These are phyloP conservation scores for Coleophoma cylindrospora DNA, from an alignment of 2,329 filamentous ascomycete genomes.

Conservation along the genomic window DNA sequence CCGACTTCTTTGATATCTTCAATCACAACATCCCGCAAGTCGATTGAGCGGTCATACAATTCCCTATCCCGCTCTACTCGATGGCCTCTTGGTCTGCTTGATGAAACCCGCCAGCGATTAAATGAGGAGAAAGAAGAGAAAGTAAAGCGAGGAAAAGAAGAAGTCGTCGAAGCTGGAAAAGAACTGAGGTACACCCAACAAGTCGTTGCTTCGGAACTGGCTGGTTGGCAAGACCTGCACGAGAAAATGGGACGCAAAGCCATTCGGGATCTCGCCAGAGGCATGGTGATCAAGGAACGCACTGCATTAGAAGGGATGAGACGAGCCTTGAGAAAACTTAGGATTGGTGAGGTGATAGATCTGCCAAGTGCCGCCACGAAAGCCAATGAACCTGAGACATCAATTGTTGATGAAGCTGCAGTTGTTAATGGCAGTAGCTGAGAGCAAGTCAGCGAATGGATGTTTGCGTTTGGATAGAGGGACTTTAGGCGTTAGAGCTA, in stretches of 20 bases:
- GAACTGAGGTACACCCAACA: constrained; percentile 91
- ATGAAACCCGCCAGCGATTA: constrained; percentile 78
- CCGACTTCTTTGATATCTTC: constrained; percentile 73
- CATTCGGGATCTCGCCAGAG: constrained; percentile 69
- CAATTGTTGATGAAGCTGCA: too few species aligned
- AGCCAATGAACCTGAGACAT: too few species aligned
- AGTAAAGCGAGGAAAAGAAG: constrained; percentile 62
- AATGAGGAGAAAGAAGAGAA: constrained; percentile 82
- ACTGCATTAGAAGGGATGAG: constrained; percentile 76
- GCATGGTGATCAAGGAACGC: constrained; percentile 75
- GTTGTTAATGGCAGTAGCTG: too few species aligned
- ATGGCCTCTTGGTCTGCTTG: constrained; percentile 77
- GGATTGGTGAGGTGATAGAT: not conserved
- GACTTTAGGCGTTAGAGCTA: too few species aligned
- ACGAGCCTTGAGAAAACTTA: constrained; percentile 60
- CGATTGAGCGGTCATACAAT: constrained; percentile 72
- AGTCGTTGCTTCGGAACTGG: constrained; percentile 84
- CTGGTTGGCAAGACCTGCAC: constrained; percentile 89
- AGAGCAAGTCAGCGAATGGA: too few species aligned
- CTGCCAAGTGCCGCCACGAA: too few species aligned
- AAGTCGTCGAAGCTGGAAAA: constrained; percentile 68
- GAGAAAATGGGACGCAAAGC: constrained; percentile 71
- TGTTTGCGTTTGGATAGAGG: too few species aligned
- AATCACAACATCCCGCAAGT: constrained; percentile 69
- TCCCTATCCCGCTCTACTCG: constrained; percentile 69